A percentile compares a stretch with the other conserved stretches of the same genome.
Evolutionary conservation across 768 basidiomycete species (phyloP).

Genomic region (Trametes meyenii): DNA sequence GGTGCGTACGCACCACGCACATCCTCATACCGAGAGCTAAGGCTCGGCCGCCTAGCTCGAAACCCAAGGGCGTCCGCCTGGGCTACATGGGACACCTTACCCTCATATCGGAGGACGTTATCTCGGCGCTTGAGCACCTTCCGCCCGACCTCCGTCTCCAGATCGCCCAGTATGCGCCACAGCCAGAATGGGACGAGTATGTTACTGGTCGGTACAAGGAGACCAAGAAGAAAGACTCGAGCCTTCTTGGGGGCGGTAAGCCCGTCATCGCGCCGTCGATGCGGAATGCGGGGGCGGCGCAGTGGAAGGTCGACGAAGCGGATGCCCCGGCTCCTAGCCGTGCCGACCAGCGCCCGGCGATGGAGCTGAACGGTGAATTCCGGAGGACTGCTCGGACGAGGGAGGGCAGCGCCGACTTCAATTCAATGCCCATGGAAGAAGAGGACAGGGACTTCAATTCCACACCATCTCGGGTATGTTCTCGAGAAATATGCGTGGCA

Average conservation of each 20-base stretch:
- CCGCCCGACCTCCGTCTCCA: constrained; percentile 72
- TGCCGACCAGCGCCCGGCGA: constrained; percentile 21
- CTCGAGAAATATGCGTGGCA: background rate
- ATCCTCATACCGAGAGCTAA: constrained; percentile 6
- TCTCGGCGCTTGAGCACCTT: constrained; percentile 86
- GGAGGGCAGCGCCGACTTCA: constrained; percentile 68
- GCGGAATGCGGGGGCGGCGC: constrained; percentile 66
- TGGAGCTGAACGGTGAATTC: constrained; percentile 58
- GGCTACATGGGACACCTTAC: constrained; percentile 98
- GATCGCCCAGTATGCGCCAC: constrained; percentile 70
- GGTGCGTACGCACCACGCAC: constrained; percentile 45
- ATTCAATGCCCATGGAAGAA: constrained; percentile 48
- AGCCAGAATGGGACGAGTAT: constrained; percentile 87
- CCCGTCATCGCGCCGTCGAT: constrained; percentile 53
- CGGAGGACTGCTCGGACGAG: constrained; percentile 50
- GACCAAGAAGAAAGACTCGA: constrained; percentile 80
- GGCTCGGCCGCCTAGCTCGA: constrained; percentile 46
- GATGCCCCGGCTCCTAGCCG: constrained; percentile 29
- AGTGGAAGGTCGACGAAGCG: constrained; percentile 74
- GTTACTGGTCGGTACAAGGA: constrained; percentile 85
- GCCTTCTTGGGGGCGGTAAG: constrained; percentile 85
- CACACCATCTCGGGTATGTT: constrained; percentile 47
- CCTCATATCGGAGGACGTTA: constrained; percentile 92
- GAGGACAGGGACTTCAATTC: constrained; percentile 47
- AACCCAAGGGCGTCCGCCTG: constrained; percentile 77